phyloP scores from a whole-genome alignment of 2,329 filamentous ascomycete genomes.

The Ophiostoma fasciatum region DNA sequence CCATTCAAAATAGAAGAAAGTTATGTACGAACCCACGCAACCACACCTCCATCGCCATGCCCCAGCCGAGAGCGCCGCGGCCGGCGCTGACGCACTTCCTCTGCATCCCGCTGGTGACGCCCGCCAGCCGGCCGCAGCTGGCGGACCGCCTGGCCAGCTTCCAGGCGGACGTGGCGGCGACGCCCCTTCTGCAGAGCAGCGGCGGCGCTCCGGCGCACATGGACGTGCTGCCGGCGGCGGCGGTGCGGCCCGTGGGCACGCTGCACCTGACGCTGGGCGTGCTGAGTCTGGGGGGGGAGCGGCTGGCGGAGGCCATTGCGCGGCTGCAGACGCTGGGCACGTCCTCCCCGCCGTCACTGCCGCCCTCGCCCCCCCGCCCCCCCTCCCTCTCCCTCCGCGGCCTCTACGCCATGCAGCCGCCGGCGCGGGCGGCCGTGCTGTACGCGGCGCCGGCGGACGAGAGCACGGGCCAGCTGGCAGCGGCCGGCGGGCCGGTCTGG shows the following conservation, averaged over 20 bases:
- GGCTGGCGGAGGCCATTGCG: constrained; percentile 26
- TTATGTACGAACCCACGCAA: no score
- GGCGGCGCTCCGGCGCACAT: no score
- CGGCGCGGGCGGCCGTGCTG: constrained; percentile 40
- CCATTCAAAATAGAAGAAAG: no score
- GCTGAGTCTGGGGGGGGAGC: constrained; percentile 51
- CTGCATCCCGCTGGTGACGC: constrained; percentile 54
- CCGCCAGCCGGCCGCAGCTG: constrained; percentile 48
- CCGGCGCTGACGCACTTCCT: constrained; percentile 58
- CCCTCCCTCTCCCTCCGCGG: constrained; percentile 35
- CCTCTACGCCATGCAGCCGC: constrained; percentile 45
- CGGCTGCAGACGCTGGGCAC: constrained; percentile 24
- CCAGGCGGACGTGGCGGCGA: constrained; percentile 36
- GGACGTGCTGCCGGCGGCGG: constrained; percentile 48
- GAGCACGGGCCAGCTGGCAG: constrained; percentile 27
- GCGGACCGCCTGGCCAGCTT: constrained; percentile 47
- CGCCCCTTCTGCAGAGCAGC: constrained; percentile 5
- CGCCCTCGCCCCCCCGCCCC: not conserved
- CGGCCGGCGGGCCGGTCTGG: constrained; percentile 32
- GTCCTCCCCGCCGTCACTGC: no score
- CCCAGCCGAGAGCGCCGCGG: no score
- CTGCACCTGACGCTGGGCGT: constrained; percentile 79
- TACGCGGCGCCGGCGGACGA: constrained; percentile 47
- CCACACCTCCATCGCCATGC: no score
- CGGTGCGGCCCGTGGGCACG: constrained; percentile 63